Evolutionary conservation across 805 yeast species (phyloP), one percentile per base, ranked within the genome.

Genomic region (Candida palmyrensis): DNA sequence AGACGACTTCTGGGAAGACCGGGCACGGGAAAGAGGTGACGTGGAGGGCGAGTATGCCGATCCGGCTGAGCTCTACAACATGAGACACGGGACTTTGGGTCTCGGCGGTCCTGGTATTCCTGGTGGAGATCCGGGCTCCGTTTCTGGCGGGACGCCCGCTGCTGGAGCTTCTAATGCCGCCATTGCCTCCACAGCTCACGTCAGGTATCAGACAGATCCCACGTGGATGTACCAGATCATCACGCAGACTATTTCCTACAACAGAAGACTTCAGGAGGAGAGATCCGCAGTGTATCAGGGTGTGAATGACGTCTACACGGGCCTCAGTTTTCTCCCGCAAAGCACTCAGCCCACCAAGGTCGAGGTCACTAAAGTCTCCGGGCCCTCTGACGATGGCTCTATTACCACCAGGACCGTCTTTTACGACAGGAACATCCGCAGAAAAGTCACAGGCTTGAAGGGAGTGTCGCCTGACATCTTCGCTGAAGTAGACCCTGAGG

Each of bases 141-240:
- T n/a, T n/a, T n/a, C n/a, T n/a, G n/a, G n/a, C n/a, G 73, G 71
- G 23, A 69, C 73, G 6, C 57, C 66, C 6, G 45, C 59, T 4
- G 68, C 62, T 10, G 65, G 67, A 36, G 71, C 60, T 40, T 59
- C 44, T 25, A 39, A 41, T 13, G 37, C 48, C 2, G 47, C 47
- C 5, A 40, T 55, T 41, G 50, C 45, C 25, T 41, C 60, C 36
- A 33, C 53, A 33, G 69, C 71, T 1, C 45, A 61, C 18, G 56
- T 66, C 3, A 56, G 60, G 32, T 65, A 62, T 50, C 66, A 66
- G 36, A 48, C 75, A 21, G 86, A 86, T 43, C 80, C 81, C 20
- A 77, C 82, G 23, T 88, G 96, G 96, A 73, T 88, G 60, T 76
- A 73, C 44, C 89, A 85, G 47, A 88, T 86, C 44, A 92, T 95